Evolutionary conservation across 2,329 filamentous ascomycete genomes (phyloP).

Genomic region (Huntiella bhutanensis): DNA sequence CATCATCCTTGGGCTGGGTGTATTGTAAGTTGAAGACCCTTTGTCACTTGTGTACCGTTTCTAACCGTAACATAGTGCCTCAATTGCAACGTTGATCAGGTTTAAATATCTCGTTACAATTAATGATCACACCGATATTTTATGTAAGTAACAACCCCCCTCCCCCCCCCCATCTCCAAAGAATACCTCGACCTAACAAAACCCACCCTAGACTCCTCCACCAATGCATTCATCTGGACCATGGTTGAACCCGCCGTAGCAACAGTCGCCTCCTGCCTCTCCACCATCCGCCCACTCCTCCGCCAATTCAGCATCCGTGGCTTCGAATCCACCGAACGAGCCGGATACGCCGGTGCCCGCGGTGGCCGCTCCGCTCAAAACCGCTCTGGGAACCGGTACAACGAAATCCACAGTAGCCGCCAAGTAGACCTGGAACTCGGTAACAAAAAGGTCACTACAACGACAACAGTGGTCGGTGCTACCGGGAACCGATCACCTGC

Average conservation of each 20-base stretch:
- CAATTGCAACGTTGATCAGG: constrained; percentile 33
- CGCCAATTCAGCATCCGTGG: constrained; percentile 28
- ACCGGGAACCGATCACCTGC: constrained; percentile 6
- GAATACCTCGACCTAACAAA: neutral
- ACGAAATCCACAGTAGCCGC: constrained; percentile 1
- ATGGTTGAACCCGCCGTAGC: constrained; percentile 37
- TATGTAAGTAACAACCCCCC: constrained; percentile 22
- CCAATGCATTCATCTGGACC: constrained; percentile 36
- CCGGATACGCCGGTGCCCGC: constrained; percentile 2
- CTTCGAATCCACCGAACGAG: constrained; percentile 19
- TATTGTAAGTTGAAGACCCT: constrained; percentile 22
- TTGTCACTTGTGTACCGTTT: neutral
- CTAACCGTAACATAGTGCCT: constrained; percentile 22
- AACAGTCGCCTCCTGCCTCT: constrained; percentile 33
- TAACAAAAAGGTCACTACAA: constrained; percentile 5
- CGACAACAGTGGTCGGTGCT: constrained; percentile 6
- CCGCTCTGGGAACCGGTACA: constrained; percentile 11
- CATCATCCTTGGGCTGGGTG: constrained; percentile 28
- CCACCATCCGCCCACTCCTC: constrained; percentile 35
- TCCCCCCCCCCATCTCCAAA: neutral
- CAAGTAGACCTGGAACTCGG: constrained; percentile 8
- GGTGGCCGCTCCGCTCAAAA: constrained; percentile 17
- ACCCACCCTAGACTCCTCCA: constrained; percentile 21
- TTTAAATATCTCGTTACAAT: constrained; percentile 29
- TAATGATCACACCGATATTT: constrained; percentile 25